phyloP scores from a whole-genome alignment of 1,139 yeast species.

The Pichia sp. region DNA sequence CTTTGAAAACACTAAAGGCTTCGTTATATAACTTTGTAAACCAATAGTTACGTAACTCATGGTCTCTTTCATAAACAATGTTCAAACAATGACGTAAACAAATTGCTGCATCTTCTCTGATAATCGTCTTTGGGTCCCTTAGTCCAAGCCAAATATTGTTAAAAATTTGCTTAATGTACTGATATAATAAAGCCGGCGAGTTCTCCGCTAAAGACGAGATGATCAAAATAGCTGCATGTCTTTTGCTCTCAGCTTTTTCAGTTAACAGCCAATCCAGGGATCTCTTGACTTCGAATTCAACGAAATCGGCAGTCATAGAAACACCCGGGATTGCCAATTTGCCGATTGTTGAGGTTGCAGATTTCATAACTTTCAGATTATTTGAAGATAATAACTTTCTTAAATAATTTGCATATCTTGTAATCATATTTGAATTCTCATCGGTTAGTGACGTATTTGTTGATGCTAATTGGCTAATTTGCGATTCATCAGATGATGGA shows the following conservation, averaged over 20 bases:
- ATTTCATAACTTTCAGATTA: constrained; percentile 76
- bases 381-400: constrained; percentile 75
- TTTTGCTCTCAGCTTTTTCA: constrained; percentile 73
- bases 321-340: constrained; percentile 87
- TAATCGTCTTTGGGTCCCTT: constrained; percentile 66
- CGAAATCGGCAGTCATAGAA: constrained; percentile 82
- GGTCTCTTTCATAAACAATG: constrained; percentile 74
- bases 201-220: constrained; percentile 79
- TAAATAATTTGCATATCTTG: constrained; percentile 82
- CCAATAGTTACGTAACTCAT: constrained; percentile 67
- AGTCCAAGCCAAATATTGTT: constrained; percentile 85
- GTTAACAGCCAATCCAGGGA: constrained; percentile 85
- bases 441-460: constrained; percentile 38
- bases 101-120: constrained; percentile 78
- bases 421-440: constrained; percentile 82
- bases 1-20: constrained; percentile 26
- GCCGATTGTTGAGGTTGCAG: constrained; percentile 83
- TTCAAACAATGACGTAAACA: constrained; percentile 72
- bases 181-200: constrained; percentile 77
- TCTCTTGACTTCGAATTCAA: constrained; percentile 83
- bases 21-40: constrained; percentile 48
- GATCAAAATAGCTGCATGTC: constrained; percentile 87
- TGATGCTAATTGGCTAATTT: constrained; percentile 19
- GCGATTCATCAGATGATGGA: constrained; percentile 21
- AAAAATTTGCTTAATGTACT: constrained; percentile 70